phyloP scores from a whole-genome alignment of 2,329 filamentous ascomycete species.

The Curvularia sp. region DNA sequence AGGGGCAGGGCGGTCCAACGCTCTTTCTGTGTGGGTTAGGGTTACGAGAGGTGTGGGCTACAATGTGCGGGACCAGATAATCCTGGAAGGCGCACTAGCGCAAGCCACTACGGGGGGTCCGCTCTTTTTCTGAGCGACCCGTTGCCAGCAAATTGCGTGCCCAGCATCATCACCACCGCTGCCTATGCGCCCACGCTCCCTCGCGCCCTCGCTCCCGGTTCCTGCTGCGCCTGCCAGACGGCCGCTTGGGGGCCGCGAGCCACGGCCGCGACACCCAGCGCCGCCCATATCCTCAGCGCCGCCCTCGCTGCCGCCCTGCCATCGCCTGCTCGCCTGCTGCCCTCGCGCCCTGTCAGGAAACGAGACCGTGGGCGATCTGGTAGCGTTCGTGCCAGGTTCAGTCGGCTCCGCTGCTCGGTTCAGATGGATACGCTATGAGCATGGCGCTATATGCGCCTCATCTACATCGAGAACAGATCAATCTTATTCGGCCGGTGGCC shows the following conservation, averaged over 20 bases:
- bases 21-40: constrained; percentile 29
- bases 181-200: constrained; percentile 14
- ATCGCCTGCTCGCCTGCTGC: background rate
- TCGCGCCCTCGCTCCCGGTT: background rate
- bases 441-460: constrained; percentile 25
- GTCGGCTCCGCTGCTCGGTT: constrained; percentile 30
- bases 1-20: constrained; percentile 35
- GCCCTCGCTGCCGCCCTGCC: too few species aligned
- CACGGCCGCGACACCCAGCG: background rate
- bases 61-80: constrained; percentile 17
- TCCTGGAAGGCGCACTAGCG: constrained; percentile 12
- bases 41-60: constrained; percentile 14
- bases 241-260: constrained; percentile 3
- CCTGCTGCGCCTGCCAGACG: constrained; percentile 3
- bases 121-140: constrained; percentile 19
- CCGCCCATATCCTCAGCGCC: too few species aligned
- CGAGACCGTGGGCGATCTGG: constrained; percentile 21
- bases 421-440: constrained; percentile 19
- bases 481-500: constrained; percentile 14
- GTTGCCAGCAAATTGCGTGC: constrained; percentile 30
- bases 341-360: constrained; percentile 11
- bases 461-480: constrained; percentile 26
- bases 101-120: constrained; percentile 22
- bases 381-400: constrained; percentile 34
- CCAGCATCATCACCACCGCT: constrained; percentile 19